phyloP scores from a whole-genome alignment of 495 filamentous ascomycete species.

The Apiosordaria backusii region DNA sequence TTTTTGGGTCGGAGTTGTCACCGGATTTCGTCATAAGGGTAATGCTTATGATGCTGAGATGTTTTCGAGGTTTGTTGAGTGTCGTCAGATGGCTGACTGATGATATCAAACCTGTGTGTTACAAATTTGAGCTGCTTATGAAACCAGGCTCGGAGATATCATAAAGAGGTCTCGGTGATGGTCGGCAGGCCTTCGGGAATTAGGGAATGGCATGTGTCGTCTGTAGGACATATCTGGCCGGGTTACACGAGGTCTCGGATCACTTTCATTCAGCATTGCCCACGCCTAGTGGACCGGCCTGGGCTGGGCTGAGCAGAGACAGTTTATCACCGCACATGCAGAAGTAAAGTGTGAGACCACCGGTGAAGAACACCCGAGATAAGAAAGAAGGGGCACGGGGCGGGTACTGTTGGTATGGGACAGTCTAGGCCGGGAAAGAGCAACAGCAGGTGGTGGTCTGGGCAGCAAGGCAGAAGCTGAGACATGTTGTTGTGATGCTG shows the following conservation, averaged over 20 bases:
- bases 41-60: not conserved
- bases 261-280: not conserved
- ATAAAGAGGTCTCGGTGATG: not conserved
- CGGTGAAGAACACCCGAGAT: not conserved
- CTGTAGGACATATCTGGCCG: not conserved
- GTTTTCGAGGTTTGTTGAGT: not conserved
- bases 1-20: not conserved
- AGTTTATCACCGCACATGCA: no score
- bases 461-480: not conserved
- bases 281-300: not conserved
- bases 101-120: not conserved
- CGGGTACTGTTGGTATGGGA: not conserved
- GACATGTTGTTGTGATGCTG: not conserved
- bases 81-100: not conserved
- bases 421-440: not conserved
- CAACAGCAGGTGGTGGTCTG: not conserved
- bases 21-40: not conserved
- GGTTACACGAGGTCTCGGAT: not conserved
- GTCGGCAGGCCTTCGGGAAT: not conserved
- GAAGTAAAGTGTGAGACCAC: not conserved
- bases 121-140: not conserved
- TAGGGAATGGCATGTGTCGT: not conserved
- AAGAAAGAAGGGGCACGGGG: not conserved
- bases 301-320: not conserved
- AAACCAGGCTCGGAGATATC: not conserved